Base-by-base conservation (phyloP, 768 basidiomycete species). In the Sutorius australiensis region DNA sequence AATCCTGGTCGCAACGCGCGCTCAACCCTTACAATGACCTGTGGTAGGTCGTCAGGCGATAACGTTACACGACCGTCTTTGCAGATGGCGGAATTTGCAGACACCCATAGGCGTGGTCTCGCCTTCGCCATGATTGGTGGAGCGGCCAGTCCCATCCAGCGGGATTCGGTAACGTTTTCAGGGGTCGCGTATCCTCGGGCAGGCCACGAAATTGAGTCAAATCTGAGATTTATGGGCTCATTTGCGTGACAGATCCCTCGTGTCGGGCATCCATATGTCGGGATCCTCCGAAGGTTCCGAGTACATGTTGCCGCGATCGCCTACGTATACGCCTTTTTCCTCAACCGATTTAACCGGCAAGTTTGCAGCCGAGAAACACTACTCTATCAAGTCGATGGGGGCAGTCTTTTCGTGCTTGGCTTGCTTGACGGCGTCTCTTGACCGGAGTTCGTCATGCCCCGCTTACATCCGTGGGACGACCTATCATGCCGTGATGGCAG, bases 191-290 rank as follows among this genome's bases (percentile, higher is more conserved):
- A 55, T 40, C 33, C 50, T 54, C 43, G 27, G 44, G 38, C 48
- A 43, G 31, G 42, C 31, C 40, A 45, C 49, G 53, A 57, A 60
- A 50, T 56, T 47, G 56, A 43, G 17, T 46, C 40, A 36, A 65
- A 68, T 69, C 69, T 70, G 45, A 70, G 65, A 67, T 68, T 71
- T 48, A 53, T 59, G 41, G 49, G 48, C 51, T 54, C 55, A 53
- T 61, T 51, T 58, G 32, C 46, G 14, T 48, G 48, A 53, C 50
- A 55, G 45, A 58, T 58, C 47, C 49, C 41, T 50, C 63, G 43
- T 56, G 55, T 57, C 53, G n/a, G 10, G 6, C 46, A 43, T 46
- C 33, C 40, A 50, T 24, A 24, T 24, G 24, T 58, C 69, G 64
- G 69, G 56, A 55, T 58, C 44, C 58, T 53, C 65, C 57, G 60